Evolutionary conservation across 192 early-diverging fungal genomes (phyloP).

Genomic region (Mortierella alpina): DNA sequence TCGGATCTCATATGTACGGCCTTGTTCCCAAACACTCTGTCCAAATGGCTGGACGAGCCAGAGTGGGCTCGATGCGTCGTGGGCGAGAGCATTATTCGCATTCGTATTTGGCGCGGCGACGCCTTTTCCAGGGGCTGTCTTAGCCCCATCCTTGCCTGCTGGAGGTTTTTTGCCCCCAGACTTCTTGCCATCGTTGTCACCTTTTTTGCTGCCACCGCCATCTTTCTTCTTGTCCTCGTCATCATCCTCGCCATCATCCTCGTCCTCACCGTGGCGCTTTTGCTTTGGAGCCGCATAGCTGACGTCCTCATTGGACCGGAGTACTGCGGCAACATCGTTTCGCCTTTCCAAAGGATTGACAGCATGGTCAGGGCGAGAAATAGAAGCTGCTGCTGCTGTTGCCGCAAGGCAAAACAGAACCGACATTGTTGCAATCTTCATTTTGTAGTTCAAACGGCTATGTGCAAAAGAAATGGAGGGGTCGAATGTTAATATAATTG

Average conservation of each 20-base stretch:
- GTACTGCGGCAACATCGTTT: background rate
- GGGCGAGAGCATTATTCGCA: conserved; percentile 2
- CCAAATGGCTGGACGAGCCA: conserved; percentile 46
- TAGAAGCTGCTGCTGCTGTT: conserved; percentile 3
- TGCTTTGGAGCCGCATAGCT: background rate
- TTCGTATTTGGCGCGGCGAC: background rate
- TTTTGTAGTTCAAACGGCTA: background rate
- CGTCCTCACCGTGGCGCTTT: background rate
- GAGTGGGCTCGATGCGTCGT: conserved; percentile 6
- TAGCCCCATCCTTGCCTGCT: background rate
- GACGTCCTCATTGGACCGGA: background rate
- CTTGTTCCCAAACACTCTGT: conserved; percentile 39
- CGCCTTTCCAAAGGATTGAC: background rate
- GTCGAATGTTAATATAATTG: background rate
- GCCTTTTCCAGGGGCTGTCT: background rate
- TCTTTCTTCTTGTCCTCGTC: background rate
- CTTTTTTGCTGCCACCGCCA: background rate
- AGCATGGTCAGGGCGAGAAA: background rate
- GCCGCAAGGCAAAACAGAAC: conserved; percentile 12
- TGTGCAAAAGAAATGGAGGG: no score
- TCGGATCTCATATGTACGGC: conserved; percentile 27
- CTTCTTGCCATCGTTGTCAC: background rate
- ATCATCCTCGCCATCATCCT: background rate
- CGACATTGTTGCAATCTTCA: conserved; percentile 17
- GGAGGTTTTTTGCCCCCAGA: background rate